Conservation (phyloP, 2,329 filamentous ascomycete species). For the Hirsutella thompsonii region DNA sequence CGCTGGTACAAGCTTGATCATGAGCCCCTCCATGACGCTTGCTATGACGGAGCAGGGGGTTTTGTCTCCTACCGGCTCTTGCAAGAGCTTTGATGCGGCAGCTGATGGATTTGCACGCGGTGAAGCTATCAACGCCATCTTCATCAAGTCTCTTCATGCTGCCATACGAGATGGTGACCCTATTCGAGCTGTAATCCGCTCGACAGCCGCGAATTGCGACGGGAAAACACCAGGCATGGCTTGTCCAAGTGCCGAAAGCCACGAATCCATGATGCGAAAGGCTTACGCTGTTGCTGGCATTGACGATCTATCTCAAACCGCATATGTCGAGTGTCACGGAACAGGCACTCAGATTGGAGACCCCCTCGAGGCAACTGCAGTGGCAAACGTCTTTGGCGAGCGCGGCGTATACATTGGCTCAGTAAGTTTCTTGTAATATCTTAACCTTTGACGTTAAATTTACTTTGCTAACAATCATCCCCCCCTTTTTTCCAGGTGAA, state of each 20-base stretch:
- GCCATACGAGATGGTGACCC: constrained; percentile 34
- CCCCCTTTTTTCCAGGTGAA: no score
- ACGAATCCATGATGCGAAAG: constrained; percentile 17
- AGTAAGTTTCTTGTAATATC: constrained; percentile 7
- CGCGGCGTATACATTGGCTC: constrained; percentile 15
- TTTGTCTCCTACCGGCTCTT: constrained; percentile 18
- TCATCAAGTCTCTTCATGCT: constrained; percentile 31
- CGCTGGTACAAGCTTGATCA: constrained; percentile 16
- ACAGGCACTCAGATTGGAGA: constrained; percentile 26
- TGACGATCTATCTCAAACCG: constrained; percentile 12
- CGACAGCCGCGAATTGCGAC: constrained; percentile 24
- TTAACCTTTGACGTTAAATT: no score
- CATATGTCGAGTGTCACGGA: constrained; percentile 24
- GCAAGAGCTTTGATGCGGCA: constrained; percentile 24
- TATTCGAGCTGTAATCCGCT: constrained; percentile 24
- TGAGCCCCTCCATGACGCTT: constrained; percentile 8
- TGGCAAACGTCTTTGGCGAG: constrained; percentile 17
- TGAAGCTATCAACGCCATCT: constrained; percentile 30
- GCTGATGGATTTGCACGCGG: constrained; percentile 38
- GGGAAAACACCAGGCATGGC: constrained; percentile 28
- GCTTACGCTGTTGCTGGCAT: constrained; percentile 17
- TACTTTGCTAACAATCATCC: no score
- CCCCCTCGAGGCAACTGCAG: constrained; percentile 20
- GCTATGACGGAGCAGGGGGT: constrained; percentile 16
- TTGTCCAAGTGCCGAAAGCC: constrained; percentile 20